Evolutionary conservation across 2,329 filamentous ascomycete genomes (phyloP).

Genomic region (Phaeosphaeriaceae sp.): DNA sequence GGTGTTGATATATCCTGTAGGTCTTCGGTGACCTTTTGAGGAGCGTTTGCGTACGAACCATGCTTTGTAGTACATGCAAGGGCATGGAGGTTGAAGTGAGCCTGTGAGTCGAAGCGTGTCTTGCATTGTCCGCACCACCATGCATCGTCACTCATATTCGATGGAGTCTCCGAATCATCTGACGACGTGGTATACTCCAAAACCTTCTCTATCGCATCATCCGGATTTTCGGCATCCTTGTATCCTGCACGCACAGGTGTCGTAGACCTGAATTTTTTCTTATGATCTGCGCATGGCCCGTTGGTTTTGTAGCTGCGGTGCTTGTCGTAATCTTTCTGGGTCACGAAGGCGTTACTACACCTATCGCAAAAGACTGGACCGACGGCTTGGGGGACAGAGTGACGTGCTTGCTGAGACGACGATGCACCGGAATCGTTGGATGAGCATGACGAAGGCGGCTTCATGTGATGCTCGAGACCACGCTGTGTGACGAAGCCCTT

Average conservation of each 20-base stretch:
- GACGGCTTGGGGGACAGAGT: background rate
- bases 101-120: constrained; percentile 22
- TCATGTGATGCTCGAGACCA: constrained; percentile 8
- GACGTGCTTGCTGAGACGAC: background rate
- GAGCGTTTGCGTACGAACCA: background rate
- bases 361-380: constrained; percentile 14
- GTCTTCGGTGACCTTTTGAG: background rate
- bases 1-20: background rate
- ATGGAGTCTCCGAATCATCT: constrained; percentile 10
- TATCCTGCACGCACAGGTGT: constrained; percentile 8
- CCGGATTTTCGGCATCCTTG: constrained; percentile 18
- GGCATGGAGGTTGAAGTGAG: constrained; percentile 23
- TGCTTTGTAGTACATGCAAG: constrained; percentile 25
- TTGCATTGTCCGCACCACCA: constrained; percentile 28
- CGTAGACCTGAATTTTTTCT: constrained; percentile 4
- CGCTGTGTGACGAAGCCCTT: constrained; percentile 5
- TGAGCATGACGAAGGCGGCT: constrained; percentile 12
- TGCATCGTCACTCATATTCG: constrained; percentile 7
- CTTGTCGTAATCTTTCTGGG: constrained; percentile 6
- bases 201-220: background rate
- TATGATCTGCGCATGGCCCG: constrained; percentile 23
- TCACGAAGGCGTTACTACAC: constrained; percentile 17
- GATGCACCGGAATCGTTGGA: background rate
- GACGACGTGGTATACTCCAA: constrained; percentile 13
- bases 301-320: constrained; percentile 18